Base-by-base conservation (phyloP, 176 grass and related monocot genomes). In the Secale cereale region DNA sequence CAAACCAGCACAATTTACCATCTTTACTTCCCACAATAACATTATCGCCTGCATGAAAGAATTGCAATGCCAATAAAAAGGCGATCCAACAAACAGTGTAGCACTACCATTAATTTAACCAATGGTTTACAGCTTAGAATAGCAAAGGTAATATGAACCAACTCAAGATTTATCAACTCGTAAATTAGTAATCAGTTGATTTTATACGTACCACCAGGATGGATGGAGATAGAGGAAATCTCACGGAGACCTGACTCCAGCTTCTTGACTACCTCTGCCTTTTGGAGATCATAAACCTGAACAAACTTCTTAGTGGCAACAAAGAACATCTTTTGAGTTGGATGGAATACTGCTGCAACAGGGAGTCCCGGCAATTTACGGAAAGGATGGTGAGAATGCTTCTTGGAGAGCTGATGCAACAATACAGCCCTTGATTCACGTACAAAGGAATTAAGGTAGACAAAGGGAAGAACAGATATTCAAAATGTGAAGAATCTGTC, bases 1-100 rank as follows among this genome's bases (percentile, higher is more conserved):
- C 97, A 56, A 99, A 99, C 97, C 97, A 99, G 41, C 97, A 96
- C 75, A 99, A 31, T 90, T 96, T 99, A 28, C 97, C 97, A 77
- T 99, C 97, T 86, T 86, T 96, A 86, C 97, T 99, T 59, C 97
- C 97, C 6, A 96, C 97, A 40, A 99, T 91, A 87, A 99, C 70
- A 88, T 99, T 95, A 89, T 96, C 97, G 81, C 97, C 97, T 99
- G 87, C 28, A 88, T 20, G 43, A 72, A 56, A 71, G 15, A 64
- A 92, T 56, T 73, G 15, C 28, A 14, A 76, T 76, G 11, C 59
- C 10, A 76, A 65, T 63, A 76, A 14, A 22, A 35, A 28, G 71
- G 32, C 28, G 46, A 78, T 37, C 20, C 7, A 57, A 11, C 32
- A 37, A 83, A 43, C 70, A 70, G 35, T 65, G 8, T 75, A 13